A percentile compares a stretch with the other conserved stretches of the same genome.
These are phyloP conservation scores for Pythium insidiosum DNA, from an alignment of 352 stramenopile species.

Conservation along the genomic window DNA sequence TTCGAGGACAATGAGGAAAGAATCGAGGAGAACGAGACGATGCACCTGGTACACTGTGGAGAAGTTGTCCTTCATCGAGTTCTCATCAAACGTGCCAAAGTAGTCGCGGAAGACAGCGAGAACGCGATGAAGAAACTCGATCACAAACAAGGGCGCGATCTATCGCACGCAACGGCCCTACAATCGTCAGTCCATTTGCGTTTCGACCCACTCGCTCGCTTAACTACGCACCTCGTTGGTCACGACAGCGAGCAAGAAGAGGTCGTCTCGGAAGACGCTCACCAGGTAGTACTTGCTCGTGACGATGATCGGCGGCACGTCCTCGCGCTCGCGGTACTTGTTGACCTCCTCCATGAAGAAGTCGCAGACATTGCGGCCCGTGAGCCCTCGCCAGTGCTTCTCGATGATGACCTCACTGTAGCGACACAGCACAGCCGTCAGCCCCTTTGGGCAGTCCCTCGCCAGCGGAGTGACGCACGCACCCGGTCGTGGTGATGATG, in stretches of 20 bases:
- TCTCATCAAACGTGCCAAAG: slow-evolving; percentile 95
- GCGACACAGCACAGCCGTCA: too few species aligned
- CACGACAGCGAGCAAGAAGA: slow-evolving; percentile 94
- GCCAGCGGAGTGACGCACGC: slow-evolving; percentile 6
- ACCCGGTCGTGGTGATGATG: slow-evolving; percentile 93
- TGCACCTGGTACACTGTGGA: slow-evolving; percentile 91
- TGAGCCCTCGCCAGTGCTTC: slow-evolving; percentile 96
- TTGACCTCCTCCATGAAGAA: slow-evolving; percentile 97
- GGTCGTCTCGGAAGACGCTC: slow-evolving; percentile 90
- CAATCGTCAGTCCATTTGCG: too few species aligned
- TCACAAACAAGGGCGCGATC: slow-evolving; percentile 85
- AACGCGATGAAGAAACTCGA: slow-evolving; percentile 97
- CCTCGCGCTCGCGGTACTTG: slow-evolving; percentile 84
- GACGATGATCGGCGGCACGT: slow-evolving; percentile 85
- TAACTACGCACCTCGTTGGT: slow-evolving; percentile 88
- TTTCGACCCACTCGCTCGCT: too few species aligned
- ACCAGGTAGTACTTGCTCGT: slow-evolving; percentile 89
- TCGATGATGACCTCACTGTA: slow-evolving; percentile 96
- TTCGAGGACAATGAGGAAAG: too few species aligned
- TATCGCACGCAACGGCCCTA: too few species aligned
- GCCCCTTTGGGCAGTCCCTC: too few species aligned
- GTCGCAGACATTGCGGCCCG: slow-evolving; percentile 93
- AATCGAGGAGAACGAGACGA: too few species aligned
- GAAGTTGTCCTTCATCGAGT: slow-evolving; percentile 98
- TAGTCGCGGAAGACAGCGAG: slow-evolving; percentile 96